A percentile compares a stretch with the other conserved stretches of the same genome.
phyloP scores from a whole-genome alignment of 129 eudicot species.

The Chrysanthemum lavandulifolium region DNA sequence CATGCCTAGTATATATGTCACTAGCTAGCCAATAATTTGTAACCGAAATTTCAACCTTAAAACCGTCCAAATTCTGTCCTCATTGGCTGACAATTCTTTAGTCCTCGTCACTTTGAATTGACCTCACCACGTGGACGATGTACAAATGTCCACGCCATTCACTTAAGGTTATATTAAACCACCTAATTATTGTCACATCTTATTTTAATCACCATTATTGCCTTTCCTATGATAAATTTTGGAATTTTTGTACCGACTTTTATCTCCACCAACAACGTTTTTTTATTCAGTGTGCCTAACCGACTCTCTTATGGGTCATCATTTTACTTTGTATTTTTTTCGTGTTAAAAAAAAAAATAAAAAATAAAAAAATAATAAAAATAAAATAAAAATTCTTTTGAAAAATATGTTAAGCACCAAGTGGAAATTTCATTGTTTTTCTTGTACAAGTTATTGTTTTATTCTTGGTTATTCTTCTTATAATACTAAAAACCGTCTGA shows the following conservation, averaged over 20 bases:
- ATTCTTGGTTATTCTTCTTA: no score
- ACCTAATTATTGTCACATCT: no score
- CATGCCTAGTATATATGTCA: no score
- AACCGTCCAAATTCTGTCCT: conserved; percentile 27
- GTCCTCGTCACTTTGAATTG: conserved; percentile 20
- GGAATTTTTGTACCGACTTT: conserved; percentile 25
- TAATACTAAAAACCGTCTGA: no score
- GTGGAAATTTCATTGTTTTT: no score
- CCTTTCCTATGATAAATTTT: not conserved
- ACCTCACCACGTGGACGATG: conserved; percentile 32
- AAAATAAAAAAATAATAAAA: no score
- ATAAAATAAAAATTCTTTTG: no score
- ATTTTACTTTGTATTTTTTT: not conserved
- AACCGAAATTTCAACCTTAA: conserved; percentile 28
- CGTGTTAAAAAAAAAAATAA: not conserved
- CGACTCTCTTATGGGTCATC: conserved; percentile 1
- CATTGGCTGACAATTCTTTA: conserved; percentile 22
- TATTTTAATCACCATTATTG: no score
- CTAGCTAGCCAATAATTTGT: not conserved
- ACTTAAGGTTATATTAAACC: not conserved
- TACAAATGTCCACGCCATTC: conserved; percentile 17
- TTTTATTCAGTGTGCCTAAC: conserved; percentile 17
- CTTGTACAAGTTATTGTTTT: no score
- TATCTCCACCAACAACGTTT: conserved; percentile 26
- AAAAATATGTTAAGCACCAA: no score